A percentile compares a stretch with the other conserved stretches of the same genome.
Conservation (phyloP, 192 early-diverging fungal species). For the Coemansia sp. region DNA sequence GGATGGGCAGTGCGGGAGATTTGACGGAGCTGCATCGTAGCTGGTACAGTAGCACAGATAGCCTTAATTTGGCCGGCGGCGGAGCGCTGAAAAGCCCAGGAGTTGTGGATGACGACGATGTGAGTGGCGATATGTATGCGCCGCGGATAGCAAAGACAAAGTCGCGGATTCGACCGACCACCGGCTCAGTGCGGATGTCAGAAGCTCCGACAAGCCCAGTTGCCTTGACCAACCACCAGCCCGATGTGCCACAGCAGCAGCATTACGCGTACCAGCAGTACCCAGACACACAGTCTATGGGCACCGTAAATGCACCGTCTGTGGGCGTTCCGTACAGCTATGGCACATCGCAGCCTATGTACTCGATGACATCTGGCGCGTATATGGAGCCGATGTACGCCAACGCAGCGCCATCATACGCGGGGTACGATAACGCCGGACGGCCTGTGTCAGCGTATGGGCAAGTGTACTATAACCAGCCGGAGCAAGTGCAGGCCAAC, state of each 20-base stretch:
- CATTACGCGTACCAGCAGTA: background rate
- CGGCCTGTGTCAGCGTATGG: conserved; percentile 6
- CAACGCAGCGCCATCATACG: background rate
- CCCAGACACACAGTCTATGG: background rate
- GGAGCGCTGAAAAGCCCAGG: conserved; percentile 23
- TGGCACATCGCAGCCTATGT: background rate
- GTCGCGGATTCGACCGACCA: conserved; percentile 28
- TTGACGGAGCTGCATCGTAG: conserved; percentile 40
- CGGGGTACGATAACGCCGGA: background rate
- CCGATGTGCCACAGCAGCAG: conserved; percentile 4
- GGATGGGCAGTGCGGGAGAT: conserved; percentile 32
- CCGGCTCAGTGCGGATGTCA: conserved; percentile 8
- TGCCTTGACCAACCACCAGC: background rate
- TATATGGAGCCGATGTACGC: conserved; percentile 4
- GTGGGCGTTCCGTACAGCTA: background rate
- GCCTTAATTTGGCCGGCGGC: conserved; percentile 37
- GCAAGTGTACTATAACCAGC: background rate
- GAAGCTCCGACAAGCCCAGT: background rate
- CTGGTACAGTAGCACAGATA: conserved; percentile 55
- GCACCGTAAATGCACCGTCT: background rate
- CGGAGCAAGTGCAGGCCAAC: conserved; percentile 24
- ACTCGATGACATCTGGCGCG: background rate
- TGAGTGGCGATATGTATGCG: conserved; percentile 18
- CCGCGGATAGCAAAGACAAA: conserved; percentile 31
- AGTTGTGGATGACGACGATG: conserved; percentile 10